A percentile compares a stretch with the other conserved stretches of the same genome.
phyloP scores from a whole-genome alignment of 2,329 filamentous ascomycete genomes.

The Epichloe coenophiala region DNA sequence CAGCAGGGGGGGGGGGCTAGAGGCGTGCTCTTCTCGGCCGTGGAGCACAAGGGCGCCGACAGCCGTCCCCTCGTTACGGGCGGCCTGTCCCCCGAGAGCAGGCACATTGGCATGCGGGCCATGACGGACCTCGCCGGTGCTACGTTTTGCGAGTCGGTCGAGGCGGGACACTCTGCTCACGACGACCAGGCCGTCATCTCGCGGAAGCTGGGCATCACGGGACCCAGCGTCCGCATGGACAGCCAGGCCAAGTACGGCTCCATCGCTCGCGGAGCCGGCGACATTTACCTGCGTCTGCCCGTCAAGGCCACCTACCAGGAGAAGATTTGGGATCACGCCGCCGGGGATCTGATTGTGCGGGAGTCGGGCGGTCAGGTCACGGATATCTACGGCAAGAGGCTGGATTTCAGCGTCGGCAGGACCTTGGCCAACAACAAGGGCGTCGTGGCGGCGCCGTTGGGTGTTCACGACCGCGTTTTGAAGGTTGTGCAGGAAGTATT shows the following conservation, averaged over 20 bases:
- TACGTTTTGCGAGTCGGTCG: conserved; percentile 93
- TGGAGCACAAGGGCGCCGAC: conserved; percentile 66
- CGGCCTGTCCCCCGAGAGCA: conserved; percentile 32
- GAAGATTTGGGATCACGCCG: conserved; percentile 99
- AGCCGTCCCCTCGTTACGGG: conserved; percentile 53
- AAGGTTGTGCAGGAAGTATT: conserved; percentile 73
- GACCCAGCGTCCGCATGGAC: conserved; percentile 87
- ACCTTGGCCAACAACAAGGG: conserved; percentile 87
- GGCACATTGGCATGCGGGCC: conserved; percentile 66
- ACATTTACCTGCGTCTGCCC: conserved; percentile 85
- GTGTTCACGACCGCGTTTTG: conserved; percentile 64
- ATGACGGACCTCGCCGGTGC: conserved; percentile 63
- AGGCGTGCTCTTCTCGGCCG: conserved; percentile 79
- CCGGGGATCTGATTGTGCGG: conserved; percentile 83
- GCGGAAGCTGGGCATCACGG: conserved; percentile 70
- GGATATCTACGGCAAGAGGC: conserved; percentile 68
- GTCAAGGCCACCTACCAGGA: conserved; percentile 81
- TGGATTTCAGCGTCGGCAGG: conserved; percentile 78
- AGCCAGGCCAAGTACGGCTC: conserved; percentile 96
- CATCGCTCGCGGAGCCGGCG: conserved; percentile 84
- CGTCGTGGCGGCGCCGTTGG: conserved; percentile 73
- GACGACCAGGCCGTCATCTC: conserved; percentile 74
- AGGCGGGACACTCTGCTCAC: conserved; percentile 84
- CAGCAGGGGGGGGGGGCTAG: conserved; percentile 22
- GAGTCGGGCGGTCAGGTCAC: conserved; percentile 90